These are phyloP conservation scores for Sphaerulina populicola DNA, from an alignment of 2,329 filamentous ascomycete species.

Conservation along the genomic window DNA sequence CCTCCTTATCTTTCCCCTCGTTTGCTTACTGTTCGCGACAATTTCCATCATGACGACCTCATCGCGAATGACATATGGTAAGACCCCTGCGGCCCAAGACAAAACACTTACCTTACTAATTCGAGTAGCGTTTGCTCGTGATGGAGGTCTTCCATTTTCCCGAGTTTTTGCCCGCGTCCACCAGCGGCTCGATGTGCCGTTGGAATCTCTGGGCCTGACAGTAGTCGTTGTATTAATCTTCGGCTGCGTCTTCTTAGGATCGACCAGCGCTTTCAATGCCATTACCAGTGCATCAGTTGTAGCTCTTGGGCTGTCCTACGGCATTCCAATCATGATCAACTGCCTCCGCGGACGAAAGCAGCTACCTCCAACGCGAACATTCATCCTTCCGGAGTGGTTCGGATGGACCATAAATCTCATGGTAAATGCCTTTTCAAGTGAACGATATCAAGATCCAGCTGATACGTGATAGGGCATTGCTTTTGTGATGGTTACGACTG, in stretches of 20 bases:
- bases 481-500: constrained; percentile 62
- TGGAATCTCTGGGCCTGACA: constrained; percentile 31
- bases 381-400: constrained; percentile 47
- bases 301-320: constrained; percentile 63
- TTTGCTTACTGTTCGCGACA: constrained; percentile 32
- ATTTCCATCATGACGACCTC: constrained; percentile 34
- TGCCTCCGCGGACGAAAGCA: constrained; percentile 56
- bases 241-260: constrained; percentile 34
- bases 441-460: background rate
- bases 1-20: constrained; percentile 32
- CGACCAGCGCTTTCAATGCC: constrained; percentile 33
- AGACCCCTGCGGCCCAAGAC: background rate
- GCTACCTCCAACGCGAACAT: constrained; percentile 50
- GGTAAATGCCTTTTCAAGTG: background rate
- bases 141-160: constrained; percentile 32
- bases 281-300: constrained; percentile 52
- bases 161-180: constrained; percentile 32
- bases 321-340: constrained; percentile 64
- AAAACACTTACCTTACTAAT: background rate
- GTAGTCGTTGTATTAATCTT: constrained; percentile 30
- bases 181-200: constrained; percentile 30
- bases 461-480: constrained; percentile 43
- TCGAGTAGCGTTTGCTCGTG: constrained; percentile 30
- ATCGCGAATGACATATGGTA: constrained; percentile 31
- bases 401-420: constrained; percentile 54